Evolutionary conservation across 441 rosid species (phyloP).

Genomic region (Erodium texanum): DNA sequence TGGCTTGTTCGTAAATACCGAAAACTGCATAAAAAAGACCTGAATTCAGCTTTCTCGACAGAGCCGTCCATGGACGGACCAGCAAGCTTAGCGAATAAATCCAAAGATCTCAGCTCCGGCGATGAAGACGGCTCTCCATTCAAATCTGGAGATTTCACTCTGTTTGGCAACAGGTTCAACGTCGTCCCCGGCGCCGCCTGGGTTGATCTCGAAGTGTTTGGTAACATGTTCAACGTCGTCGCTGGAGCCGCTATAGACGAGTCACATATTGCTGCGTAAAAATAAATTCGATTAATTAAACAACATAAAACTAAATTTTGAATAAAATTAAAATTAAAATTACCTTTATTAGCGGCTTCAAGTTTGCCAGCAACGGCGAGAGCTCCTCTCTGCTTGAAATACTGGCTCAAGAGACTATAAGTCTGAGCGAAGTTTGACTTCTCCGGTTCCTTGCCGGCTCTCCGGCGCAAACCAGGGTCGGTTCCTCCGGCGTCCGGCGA

Average conservation of each 20-base stretch:
- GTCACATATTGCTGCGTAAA: background rate
- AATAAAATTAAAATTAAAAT: background rate
- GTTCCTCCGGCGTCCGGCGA: background rate
- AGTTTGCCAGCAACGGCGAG: no score
- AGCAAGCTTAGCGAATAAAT: no score
- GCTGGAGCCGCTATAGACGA: background rate
- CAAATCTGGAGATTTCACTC: no score
- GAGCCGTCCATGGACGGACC: no score
- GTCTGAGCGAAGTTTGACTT: background rate
- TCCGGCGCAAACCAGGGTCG: background rate
- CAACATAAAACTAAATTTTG: background rate
- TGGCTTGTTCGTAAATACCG: no score
- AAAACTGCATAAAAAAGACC: no score
- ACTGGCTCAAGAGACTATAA: background rate
- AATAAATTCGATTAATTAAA: background rate
- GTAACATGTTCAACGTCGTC: background rate
- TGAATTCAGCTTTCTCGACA: no score
- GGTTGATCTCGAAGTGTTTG: background rate
- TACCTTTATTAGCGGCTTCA: background rate
- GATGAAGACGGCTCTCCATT: no score
- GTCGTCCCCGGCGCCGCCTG: background rate
- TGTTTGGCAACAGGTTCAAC: background rate
- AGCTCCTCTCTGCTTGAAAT: slow-evolving; percentile 14
- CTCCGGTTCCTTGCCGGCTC: slow-evolving; percentile 4
- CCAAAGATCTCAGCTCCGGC: no score